Percentiles rank a stretch among this genome's conserved stretches.
These are phyloP conservation scores for Fusarium virguliforme DNA, from an alignment of 2,329 filamentous ascomycete species.

Conservation along the genomic window DNA sequence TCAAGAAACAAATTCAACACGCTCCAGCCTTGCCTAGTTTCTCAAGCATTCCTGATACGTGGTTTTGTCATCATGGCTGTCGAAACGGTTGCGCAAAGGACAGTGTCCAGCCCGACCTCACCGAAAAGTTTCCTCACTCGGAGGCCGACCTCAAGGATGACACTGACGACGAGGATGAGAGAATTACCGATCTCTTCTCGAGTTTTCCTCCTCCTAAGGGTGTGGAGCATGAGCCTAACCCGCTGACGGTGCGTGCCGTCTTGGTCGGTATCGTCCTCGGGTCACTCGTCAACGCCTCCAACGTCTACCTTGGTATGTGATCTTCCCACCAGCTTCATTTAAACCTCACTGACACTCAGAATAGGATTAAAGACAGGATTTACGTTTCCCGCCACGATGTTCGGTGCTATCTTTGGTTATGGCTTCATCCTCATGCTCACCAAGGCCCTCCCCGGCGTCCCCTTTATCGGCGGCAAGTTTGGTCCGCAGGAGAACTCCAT, in stretches of 20 bases:
- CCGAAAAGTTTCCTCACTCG: constrained; percentile 5
- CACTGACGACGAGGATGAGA: not conserved
- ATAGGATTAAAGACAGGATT: constrained; percentile 68
- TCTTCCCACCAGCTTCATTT: not conserved
- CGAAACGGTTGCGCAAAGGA: not conserved
- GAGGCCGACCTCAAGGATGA: constrained; percentile 7
- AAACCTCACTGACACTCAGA: not conserved
- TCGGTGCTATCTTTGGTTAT: constrained; percentile 73
- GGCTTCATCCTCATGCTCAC: constrained; percentile 70
- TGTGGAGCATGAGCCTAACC: not conserved
- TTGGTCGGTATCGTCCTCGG: constrained; percentile 2
- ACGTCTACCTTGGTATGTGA: constrained; percentile 3
- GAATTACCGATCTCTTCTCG: not conserved
- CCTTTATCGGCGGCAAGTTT: constrained; percentile 68
- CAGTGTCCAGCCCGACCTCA: not conserved
- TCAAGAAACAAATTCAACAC: not conserved
- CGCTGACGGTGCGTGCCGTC: constrained; percentile 3
- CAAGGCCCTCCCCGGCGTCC: constrained; percentile 64
- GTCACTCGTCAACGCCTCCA: constrained; percentile 2
- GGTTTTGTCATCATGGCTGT: constrained; percentile 6
- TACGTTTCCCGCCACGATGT: constrained; percentile 65
- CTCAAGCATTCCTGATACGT: constrained; percentile 5
- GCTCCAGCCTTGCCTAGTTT: not conserved
- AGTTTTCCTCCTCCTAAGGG: constrained; percentile 7
- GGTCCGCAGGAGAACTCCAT: constrained; percentile 76